Base-by-base conservation (phyloP, 176 grass and related monocot species). In the Triticum monococcum region DNA sequence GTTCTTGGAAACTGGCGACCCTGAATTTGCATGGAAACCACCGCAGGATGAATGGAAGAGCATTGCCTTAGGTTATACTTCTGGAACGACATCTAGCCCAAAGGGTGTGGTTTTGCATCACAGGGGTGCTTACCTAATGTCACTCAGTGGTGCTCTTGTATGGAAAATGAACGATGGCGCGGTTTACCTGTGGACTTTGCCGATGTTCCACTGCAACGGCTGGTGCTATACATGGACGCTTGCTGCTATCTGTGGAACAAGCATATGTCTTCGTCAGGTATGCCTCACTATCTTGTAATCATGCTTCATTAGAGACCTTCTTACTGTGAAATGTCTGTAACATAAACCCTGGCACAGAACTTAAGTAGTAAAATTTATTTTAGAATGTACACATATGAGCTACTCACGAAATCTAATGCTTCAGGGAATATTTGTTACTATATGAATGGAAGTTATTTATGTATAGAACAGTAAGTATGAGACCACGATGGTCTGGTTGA, bases 181-280 rank as follows among this genome's bases (percentile, higher is more conserved):
- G 0, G 80, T 98, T 74, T 98, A 95, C 68, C 67, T 94, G 67
- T 98, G 96, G 96, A 98, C 96, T 79, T 80, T 98, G 86, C 96
- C 93, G 12, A 94, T 95, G 96, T 98, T 98, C 48, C 96, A 98
- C 64, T 98, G 96, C 72, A 98, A 98, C 7, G 96, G 96, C 59
- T 98, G 96, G 96, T 94, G 93, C 82, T 95, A 89, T 84, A 72
- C 96, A 73, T 98, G 96, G 96, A 73, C 93, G 6, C 72, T 98
- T 66, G 96, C 96, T 79, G 93, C 96, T 66, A 79, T 95, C 13
- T 94, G 88, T 38, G 89, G 91, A 63, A 98, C 96, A 79, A 95
- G 84, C 68, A 90, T 98, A 91, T 98, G 96, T 83, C 91, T 98
- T 87, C 96, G 93, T n/a, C 93, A 98, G 93, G 96, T 98, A 92